phyloP scores from a whole-genome alignment of 768 basidiomycete species.

The Boletus bicolor region DNA sequence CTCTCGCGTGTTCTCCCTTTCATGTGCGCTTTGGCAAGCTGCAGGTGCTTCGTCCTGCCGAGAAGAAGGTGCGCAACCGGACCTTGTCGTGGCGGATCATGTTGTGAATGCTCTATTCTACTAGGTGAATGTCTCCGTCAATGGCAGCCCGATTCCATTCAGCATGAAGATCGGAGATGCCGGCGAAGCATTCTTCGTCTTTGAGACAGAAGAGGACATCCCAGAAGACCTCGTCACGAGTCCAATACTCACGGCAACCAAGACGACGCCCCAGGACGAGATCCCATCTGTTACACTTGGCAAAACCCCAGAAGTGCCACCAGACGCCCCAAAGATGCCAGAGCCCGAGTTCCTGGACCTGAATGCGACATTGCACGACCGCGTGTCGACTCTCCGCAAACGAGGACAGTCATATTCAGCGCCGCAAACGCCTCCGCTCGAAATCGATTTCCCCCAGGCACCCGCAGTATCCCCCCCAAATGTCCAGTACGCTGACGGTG shows the following conservation, averaged over 20 bases:
- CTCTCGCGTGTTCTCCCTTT: conserved; percentile 90
- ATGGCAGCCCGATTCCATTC: conserved; percentile 83
- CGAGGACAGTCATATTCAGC: conserved; percentile 27
- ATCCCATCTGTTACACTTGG: conserved; percentile 22
- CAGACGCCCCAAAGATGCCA: conserved; percentile 21
- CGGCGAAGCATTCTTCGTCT: conserved; percentile 98
- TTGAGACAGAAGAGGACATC: conserved; percentile 94
- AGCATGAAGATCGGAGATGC: conserved; percentile 99
- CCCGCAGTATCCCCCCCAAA: conserved; percentile 48
- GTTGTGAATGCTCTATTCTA: background rate
- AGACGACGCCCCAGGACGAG: conserved; percentile 25
- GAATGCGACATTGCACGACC: conserved; percentile 42
- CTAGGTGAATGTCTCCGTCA: conserved; percentile 86
- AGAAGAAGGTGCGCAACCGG: conserved; percentile 70
- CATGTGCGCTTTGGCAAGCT: conserved; percentile 98
- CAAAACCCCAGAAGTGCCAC: conserved; percentile 13
- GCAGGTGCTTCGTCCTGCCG: conserved; percentile 88
- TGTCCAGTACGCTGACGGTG: conserved; percentile 62
- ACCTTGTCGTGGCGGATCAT: background rate
- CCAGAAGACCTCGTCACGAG: conserved; percentile 92
- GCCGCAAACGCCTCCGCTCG: conserved; percentile 33
- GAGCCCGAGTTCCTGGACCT: conserved; percentile 89
- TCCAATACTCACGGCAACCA: conserved; percentile 75
- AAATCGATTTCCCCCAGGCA: conserved; percentile 43
- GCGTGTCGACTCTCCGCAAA: conserved; percentile 16